Evolutionary conservation across 2,329 filamentous ascomycete genomes (phyloP).

Genomic region (Thermoascus crustaceus): DNA sequence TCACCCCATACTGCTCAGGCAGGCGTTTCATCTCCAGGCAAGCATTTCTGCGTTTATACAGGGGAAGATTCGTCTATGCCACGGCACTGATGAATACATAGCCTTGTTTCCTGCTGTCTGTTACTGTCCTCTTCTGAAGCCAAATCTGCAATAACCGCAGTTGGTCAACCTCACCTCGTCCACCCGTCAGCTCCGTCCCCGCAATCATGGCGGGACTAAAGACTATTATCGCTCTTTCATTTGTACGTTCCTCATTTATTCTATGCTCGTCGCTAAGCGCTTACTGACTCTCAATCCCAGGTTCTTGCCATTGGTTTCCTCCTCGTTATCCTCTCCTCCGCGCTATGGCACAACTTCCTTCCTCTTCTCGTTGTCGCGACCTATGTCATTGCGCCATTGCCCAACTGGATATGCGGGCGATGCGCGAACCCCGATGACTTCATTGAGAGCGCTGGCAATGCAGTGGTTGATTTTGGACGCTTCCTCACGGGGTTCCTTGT

Average conservation of each 20-base stretch:
- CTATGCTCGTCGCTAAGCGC: neutral
- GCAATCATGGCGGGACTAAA: conserved; percentile 69
- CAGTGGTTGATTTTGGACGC: conserved; percentile 82
- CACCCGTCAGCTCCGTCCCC: conserved; percentile 3
- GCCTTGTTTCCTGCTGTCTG: too few species aligned
- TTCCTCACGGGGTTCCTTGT: conserved; percentile 95
- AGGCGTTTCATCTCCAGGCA: too few species aligned
- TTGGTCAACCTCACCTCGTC: neutral
- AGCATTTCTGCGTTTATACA: too few species aligned
- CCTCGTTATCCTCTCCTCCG: conserved; percentile 95
- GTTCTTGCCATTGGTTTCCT: conserved; percentile 97
- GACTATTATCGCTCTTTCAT: conserved; percentile 97
- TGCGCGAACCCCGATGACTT: conserved; percentile 93
- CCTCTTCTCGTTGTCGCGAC: conserved; percentile 92
- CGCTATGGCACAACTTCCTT: conserved; percentile 89
- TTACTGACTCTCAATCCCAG: conserved; percentile 30
- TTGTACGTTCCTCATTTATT: conserved; percentile 51
- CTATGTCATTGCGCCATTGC: conserved; percentile 85
- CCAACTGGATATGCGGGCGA: conserved; percentile 90
- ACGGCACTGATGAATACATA: too few species aligned
- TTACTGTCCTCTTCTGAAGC: too few species aligned
- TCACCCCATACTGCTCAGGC: neutral
- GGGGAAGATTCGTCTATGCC: too few species aligned
- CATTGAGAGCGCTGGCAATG: conserved; percentile 73
- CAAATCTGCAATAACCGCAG: too few species aligned